These are phyloP conservation scores for Wickerhamiella kurtzmanii DNA, from an alignment of 805 yeast genomes.

Conservation along the genomic window DNA sequence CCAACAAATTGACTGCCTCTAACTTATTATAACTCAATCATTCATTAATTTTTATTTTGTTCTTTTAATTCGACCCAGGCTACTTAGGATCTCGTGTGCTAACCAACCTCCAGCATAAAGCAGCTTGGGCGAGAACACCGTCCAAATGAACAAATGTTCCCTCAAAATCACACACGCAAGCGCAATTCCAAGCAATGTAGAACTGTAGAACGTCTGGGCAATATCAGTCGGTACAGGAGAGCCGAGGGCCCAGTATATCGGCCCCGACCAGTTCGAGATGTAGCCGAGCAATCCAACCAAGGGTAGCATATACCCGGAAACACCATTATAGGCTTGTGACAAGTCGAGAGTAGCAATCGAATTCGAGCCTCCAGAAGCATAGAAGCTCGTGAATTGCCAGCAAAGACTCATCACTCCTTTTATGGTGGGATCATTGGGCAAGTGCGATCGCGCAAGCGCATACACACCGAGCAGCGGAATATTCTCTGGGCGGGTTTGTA, in stretches of 20 bases:
- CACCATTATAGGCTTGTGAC: conserved; percentile 85
- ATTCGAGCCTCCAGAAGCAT: conserved; percentile 81
- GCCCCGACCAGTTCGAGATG: conserved; percentile 72
- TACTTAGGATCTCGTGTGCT: conserved; percentile 20
- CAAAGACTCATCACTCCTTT: conserved; percentile 30
- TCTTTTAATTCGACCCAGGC: conserved; percentile 1
- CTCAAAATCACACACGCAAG: conserved; percentile 59
- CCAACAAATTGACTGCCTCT: too few relatives aligned
- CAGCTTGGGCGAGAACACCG: conserved; percentile 89
- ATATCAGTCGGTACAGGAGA: conserved; percentile 24
- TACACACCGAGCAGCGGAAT: conserved; percentile 42
- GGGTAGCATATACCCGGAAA: conserved; percentile 51
- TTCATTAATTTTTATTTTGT: too few relatives aligned
- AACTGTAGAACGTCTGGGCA: conserved; percentile 17
- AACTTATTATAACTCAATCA: neutral
- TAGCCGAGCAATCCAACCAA: conserved; percentile 69
- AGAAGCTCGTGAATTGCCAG: conserved; percentile 66
- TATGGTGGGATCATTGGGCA: conserved; percentile 4
- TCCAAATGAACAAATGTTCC: conserved; percentile 90
- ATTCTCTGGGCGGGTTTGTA: conserved; percentile 41
- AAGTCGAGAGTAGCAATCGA: conserved; percentile 84
- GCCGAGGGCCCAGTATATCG: conserved; percentile 64
- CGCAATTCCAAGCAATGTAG: conserved; percentile 10
- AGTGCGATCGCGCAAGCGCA: conserved; percentile 13
- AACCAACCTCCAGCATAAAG: conserved; percentile 70